A percentile compares a stretch with the other conserved stretches of the same genome.
Evolutionary conservation across 768 basidiomycete species (phyloP).

Genomic region (Phylloporus sp.): DNA sequence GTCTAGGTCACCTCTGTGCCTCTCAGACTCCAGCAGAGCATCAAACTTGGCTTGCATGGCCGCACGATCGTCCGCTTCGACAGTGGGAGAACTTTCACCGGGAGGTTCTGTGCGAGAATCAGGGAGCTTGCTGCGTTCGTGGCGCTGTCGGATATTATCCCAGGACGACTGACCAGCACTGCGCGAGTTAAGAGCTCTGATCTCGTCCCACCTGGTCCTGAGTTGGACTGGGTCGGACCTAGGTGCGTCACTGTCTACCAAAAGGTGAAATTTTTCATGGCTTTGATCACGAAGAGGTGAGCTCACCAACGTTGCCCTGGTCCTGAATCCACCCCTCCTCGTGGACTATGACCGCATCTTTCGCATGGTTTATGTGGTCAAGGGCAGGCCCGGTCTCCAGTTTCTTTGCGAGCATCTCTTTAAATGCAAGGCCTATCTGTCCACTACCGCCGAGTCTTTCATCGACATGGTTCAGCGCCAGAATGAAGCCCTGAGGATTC

Average conservation of each 20-base stretch:
- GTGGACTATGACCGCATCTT: slow-evolving; percentile 1
- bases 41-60: slow-evolving; percentile 54
- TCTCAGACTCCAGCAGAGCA: slow-evolving; percentile 54
- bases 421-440: slow-evolving; percentile 22
- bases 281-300: not conserved
- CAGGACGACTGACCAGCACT: slow-evolving; percentile 49
- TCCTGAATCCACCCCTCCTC: slow-evolving; percentile 18
- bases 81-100: slow-evolving; percentile 1
- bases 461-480: slow-evolving; percentile 29
- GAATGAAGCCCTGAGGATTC: slow-evolving; percentile 27
- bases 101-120: slow-evolving; percentile 6
- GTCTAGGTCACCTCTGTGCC: slow-evolving; percentile 28
- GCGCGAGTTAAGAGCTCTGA: slow-evolving; percentile 50
- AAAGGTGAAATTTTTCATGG: not conserved
- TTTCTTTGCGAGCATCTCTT: slow-evolving; percentile 20
- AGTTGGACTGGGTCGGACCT: slow-evolving; percentile 9
- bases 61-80: slow-evolving; percentile 32
- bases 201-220: slow-evolving; percentile 58
- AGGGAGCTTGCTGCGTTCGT: slow-evolving; percentile 35
- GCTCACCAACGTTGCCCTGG: slow-evolving; percentile 13
- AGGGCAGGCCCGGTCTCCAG: slow-evolving; percentile 6
- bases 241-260: slow-evolving; percentile 4
- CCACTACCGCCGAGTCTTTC: slow-evolving; percentile 30
- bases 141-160: slow-evolving; percentile 61
- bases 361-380: slow-evolving; percentile 1